These are phyloP conservation scores for Picea engelmannii DNA, from an alignment of 83 land plant genomes.

Conservation along the genomic window DNA sequence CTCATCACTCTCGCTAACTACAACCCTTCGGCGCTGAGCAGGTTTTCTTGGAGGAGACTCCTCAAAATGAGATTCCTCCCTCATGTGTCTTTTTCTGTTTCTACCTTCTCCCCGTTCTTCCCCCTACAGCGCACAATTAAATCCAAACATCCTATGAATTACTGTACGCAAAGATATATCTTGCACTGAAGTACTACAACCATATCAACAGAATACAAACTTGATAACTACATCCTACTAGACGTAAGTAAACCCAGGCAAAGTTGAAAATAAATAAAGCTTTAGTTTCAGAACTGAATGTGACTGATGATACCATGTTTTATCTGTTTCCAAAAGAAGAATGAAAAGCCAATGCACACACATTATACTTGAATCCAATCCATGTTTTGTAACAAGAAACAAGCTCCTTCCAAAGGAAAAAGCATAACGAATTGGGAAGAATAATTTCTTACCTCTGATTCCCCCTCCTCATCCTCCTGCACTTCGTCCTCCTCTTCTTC, in stretches of 20 bases:
- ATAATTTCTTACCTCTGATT: constrained; percentile 33
- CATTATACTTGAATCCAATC: not conserved
- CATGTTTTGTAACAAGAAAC: not conserved
- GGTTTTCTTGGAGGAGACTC: constrained; percentile 85
- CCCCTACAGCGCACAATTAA: constrained; percentile 22
- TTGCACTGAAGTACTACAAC: not conserved
- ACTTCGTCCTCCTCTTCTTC: constrained; percentile 52
- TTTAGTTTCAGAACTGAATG: not conserved
- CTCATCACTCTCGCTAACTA: constrained; percentile 97
- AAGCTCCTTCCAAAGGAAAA: not conserved
- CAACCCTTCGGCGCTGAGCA: constrained; percentile 64
- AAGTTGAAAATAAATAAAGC: not conserved
- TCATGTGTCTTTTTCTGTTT: constrained; percentile 39
- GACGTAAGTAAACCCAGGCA: not conserved
- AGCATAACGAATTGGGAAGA: not conserved
- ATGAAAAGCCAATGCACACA: not conserved
- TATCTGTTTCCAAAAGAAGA: not conserved
- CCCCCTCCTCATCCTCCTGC: constrained; percentile 46
- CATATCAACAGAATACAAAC: not conserved
- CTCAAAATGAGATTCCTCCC: constrained; percentile 40
- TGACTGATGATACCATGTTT: not conserved
- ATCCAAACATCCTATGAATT: not conserved
- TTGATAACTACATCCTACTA: not conserved
- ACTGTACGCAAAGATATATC: not conserved
- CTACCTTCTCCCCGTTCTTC: constrained; percentile 60